Evolutionary conservation across 345 rosid species (phyloP), one percentile per base, ranked within the genome.

Genomic region (Populus deltoides): DNA sequence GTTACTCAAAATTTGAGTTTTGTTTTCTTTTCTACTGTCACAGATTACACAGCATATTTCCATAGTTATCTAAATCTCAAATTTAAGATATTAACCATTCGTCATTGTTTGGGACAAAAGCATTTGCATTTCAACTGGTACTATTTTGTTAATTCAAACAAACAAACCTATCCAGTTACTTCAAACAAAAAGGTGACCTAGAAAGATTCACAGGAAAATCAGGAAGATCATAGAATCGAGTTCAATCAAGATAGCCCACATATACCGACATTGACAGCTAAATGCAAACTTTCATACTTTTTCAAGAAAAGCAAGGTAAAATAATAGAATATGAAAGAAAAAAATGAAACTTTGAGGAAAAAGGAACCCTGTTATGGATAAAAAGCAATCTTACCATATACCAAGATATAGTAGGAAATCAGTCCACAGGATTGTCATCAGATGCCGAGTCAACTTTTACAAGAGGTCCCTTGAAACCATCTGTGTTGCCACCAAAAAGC

Each of bases 391-490:
- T 57, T 3, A 39, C 10, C 6, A 59, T 66, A 49, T 75, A 83
- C 78, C 72, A 16, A 8, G 69, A 61, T 49, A n/a, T 25, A 5
- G 33, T 5, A 25, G 43, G 69, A 72, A 43, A 59, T 84, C 81
- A 86, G 72, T 31, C 74, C 55, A 25, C 49, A 24, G 78, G 73
- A 51, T 62, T 7, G 2, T 83, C 88, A 65, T 92, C 81, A 75
- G 87, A 85, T 6, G 75, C 31, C 65, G 78, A 55, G 25, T 85
- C 86, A 1, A 82, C 73, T 81, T 71, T 73, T 57, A 57, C n/a
- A 25, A 93, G 65, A 81, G 99, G 98, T 31, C 94, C 97, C 83
- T 93, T 89, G 71, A 90, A 62, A 79, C 92, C 88, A 82, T 78
- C 86, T 80, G 85, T 77, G 79, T 79, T 81, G 73, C 81, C 77